phyloP scores from a whole-genome alignment of 495 filamentous ascomycete species.

The Penicillium coprophilum region DNA sequence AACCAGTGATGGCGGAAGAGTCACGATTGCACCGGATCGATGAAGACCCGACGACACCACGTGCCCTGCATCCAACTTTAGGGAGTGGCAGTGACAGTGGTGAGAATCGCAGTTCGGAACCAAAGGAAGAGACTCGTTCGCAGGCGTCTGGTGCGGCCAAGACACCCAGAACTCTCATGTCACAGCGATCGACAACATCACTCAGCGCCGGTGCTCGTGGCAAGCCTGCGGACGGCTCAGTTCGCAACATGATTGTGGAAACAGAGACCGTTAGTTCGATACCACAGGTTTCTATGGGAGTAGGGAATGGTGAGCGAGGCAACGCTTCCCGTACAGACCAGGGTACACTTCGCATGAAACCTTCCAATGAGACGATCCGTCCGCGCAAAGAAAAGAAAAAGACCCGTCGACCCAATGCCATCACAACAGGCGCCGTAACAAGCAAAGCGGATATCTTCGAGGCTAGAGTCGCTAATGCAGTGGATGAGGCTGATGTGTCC shows the following conservation, averaged over 20 bases:
- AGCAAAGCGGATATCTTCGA: constrained; percentile 99
- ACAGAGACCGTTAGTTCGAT: constrained; percentile 94
- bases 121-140: constrained; percentile 38
- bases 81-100: constrained; percentile 55
- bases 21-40: constrained; percentile 39
- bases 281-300: constrained; percentile 78
- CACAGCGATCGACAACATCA: constrained; percentile 51
- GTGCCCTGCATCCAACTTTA: constrained; percentile 31
- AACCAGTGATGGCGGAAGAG: constrained; percentile 32
- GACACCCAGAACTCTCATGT: constrained; percentile 36
- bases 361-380: constrained; percentile 89
- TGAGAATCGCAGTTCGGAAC: constrained; percentile 44
- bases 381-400: constrained; percentile 89
- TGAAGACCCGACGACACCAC: constrained; percentile 41
- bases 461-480: constrained; percentile 90
- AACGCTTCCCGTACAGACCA: constrained; percentile 51
- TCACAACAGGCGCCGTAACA: constrained; percentile 59
- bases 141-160: constrained; percentile 26
- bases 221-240: constrained; percentile 69
- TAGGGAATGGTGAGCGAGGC: constrained; percentile 63
- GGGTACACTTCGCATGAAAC: constrained; percentile 79
- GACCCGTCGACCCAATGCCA: constrained; percentile 66
- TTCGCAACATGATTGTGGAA: constrained; percentile 95
- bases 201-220: constrained; percentile 48
- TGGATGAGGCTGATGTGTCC: constrained; percentile 88